Conservation (phyloP, 805 yeast genomes). For the Monosporozyma yasuniensis region DNA sequence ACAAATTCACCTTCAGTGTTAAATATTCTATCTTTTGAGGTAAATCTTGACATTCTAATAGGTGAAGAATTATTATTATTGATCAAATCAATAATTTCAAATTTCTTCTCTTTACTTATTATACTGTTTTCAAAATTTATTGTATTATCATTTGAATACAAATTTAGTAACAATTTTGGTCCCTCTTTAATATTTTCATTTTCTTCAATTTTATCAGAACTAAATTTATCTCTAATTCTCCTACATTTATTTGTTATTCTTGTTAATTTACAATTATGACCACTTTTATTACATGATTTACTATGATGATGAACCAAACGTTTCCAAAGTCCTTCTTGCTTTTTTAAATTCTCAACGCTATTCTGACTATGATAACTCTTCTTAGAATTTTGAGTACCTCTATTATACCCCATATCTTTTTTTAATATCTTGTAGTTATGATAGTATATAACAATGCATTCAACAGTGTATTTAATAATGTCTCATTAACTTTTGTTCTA, state of each 20-base stretch:
- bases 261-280: neutral
- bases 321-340: neutral
- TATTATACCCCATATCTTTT: neutral
- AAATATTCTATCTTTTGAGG: neutral
- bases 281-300: neutral
- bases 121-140: neutral
- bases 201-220: neutral
- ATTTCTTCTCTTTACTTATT: neutral
- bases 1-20: neutral
- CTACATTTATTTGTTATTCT: neutral
- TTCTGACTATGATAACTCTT: neutral
- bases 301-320: neutral
- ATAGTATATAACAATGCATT: neutral
- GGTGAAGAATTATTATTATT: neutral
- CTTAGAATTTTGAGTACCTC: neutral
- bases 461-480: neutral
- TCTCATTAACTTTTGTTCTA: neutral
- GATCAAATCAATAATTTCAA: neutral
- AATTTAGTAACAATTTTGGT: neutral
- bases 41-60: neutral
- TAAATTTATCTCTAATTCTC: neutral
- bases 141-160: neutral
- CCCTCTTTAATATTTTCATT: neutral
- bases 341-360: neutral
- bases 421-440: too few species aligned